phyloP scores from a whole-genome alignment of 1,284 basidiomycete species.

The Apiotrichum laibachii region DNA sequence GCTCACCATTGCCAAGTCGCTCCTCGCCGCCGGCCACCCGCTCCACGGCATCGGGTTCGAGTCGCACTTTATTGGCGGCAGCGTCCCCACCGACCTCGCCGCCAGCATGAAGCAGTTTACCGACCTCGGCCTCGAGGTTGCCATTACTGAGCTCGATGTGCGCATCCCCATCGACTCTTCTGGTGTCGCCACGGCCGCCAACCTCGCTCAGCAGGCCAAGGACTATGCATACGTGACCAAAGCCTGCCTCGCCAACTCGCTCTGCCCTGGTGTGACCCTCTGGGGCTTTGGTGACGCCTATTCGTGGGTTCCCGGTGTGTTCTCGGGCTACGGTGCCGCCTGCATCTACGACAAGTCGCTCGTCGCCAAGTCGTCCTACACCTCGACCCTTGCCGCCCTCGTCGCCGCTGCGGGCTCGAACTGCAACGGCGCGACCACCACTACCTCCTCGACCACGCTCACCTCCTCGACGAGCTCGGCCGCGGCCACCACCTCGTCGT shows the following conservation, averaged over 20 bases:
- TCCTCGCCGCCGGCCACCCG: conserved; percentile 28
- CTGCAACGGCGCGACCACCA: too few species aligned
- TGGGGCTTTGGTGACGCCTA: conserved; percentile 32
- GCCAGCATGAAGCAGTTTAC: conserved; percentile 35
- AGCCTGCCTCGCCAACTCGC: conserved; percentile 32
- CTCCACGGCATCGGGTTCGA: conserved; percentile 40
- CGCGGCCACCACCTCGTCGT: too few species aligned
- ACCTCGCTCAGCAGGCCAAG: conserved; percentile 13
- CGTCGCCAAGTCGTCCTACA: too few species aligned
- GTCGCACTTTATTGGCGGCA: conserved; percentile 37
- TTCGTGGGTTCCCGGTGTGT: conserved; percentile 42
- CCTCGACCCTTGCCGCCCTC: too few species aligned
- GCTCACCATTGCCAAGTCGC: conserved; percentile 23
- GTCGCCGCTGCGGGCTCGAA: too few species aligned
- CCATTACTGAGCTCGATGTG: conserved; percentile 43
- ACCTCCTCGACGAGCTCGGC: too few species aligned
- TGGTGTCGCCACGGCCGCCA: background rate
- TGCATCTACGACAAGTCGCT: too few species aligned
- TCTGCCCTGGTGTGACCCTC: conserved; percentile 39
- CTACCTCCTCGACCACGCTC: too few species aligned
- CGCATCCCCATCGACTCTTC: conserved; percentile 25
- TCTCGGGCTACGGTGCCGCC: conserved; percentile 37
- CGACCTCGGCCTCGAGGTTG: conserved; percentile 38
- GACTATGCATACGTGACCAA: conserved; percentile 30
- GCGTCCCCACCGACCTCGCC: conserved; percentile 25